Evolutionary conservation across 805 yeast species (phyloP).

Genomic region (Ogataea glucozyma): DNA sequence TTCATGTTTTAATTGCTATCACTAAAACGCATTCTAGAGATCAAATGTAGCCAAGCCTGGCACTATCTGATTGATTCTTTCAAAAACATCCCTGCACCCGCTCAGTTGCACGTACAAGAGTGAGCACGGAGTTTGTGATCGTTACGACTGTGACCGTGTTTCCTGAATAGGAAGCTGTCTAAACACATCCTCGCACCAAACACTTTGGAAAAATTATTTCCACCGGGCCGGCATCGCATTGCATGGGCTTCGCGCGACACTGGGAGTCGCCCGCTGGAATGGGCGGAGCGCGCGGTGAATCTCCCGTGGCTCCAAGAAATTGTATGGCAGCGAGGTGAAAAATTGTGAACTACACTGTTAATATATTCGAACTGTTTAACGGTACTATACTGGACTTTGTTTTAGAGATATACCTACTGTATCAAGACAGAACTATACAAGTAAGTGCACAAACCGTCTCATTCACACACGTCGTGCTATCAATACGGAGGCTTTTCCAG

Average conservation of each 20-base stretch:
- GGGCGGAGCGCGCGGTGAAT: no score
- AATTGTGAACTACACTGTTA: constrained; percentile 1
- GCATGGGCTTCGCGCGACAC: no score
- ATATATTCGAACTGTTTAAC: constrained; percentile 1
- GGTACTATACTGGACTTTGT: background rate
- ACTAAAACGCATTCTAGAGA: no score
- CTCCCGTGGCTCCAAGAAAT: background rate
- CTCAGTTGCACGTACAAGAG: background rate
- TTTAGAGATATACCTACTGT: constrained; percentile 2
- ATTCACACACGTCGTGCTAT: constrained; percentile 1
- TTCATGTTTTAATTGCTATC: background rate
- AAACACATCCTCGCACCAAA: background rate
- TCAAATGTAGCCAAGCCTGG: no score
- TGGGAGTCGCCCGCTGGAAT: no score
- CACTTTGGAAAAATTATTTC: background rate
- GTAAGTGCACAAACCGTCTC: constrained; percentile 1
- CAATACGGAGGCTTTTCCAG: no score
- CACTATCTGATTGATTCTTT: background rate
- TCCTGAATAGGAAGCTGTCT: background rate
- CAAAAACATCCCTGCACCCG: background rate
- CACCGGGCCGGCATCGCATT: no score
- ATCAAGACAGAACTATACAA: constrained; percentile 5
- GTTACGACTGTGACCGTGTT: constrained; percentile 4
- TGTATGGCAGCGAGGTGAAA: constrained; percentile 4
- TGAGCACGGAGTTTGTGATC: background rate